Evolutionary conservation across 2,329 filamentous ascomycete species (phyloP).

Genomic region (Lasiodiplodia sp.): DNA sequence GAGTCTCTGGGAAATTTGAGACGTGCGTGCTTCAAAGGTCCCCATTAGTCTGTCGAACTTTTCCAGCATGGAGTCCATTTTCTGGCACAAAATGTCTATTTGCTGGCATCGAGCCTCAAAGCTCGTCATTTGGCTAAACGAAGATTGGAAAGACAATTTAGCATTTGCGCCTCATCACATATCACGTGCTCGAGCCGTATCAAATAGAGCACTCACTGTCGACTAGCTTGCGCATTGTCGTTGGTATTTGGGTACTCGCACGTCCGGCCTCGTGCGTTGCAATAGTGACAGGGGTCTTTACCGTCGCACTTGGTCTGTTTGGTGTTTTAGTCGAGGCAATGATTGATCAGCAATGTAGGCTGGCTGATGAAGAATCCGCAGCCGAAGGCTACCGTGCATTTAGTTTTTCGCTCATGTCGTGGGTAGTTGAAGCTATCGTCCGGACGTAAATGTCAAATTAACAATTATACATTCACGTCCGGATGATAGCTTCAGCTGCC

Average conservation of each 20-base stretch:
- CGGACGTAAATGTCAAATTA: too few species aligned
- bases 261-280: not conserved
- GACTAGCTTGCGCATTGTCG: conserved; percentile 14
- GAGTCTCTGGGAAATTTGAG: not conserved
- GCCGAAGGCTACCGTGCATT: too few species aligned
- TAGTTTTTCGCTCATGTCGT: too few species aligned
- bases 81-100: conserved; percentile 13
- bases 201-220: conserved; percentile 1
- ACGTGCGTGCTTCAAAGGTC: not conserved
- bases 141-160: not conserved
- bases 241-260: conserved; percentile 20
- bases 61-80: conserved; percentile 19
- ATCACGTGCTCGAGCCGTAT: too few species aligned
- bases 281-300: conserved; percentile 18
- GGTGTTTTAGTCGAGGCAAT: not conserved
- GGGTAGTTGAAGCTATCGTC: too few species aligned
- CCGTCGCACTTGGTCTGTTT: conserved; percentile 16
- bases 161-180: not conserved
- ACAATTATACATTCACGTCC: too few species aligned
- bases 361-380: too few species aligned
- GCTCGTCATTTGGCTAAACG: conserved; percentile 6
- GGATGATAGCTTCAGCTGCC: too few species aligned
- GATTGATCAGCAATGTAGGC: not conserved
- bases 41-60: conserved; percentile 11
- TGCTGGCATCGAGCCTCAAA: conserved; percentile 16